phyloP scores from a whole-genome alignment of 306 rosid species.

The Acmispon strigosus region DNA sequence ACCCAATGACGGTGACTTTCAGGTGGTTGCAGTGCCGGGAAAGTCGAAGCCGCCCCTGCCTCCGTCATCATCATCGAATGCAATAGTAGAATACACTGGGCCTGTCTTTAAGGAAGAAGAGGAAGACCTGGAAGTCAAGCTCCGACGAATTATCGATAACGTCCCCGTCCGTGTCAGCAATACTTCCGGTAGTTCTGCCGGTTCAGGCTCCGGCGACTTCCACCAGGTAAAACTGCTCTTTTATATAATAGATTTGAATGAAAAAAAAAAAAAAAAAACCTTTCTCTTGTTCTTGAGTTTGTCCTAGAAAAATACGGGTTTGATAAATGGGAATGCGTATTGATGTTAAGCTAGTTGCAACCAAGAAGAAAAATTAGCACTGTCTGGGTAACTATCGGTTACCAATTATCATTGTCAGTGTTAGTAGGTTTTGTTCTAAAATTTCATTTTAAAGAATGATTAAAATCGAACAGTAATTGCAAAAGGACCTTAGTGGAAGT shows the following conservation, averaged over 20 bases:
- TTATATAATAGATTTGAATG: background rate
- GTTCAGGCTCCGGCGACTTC: conserved; percentile 96
- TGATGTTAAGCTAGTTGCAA: background rate
- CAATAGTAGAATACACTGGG: conserved; percentile 70
- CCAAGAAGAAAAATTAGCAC: background rate
- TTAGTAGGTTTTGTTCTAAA: background rate
- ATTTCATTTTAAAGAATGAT: background rate
- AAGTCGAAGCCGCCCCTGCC: conserved; percentile 49
- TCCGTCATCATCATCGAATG: conserved; percentile 39
- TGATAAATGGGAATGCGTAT: background rate
- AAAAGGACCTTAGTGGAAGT: background rate
- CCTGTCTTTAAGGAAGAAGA: conserved; percentile 73
- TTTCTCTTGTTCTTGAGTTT: background rate
- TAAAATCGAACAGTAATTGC: background rate
- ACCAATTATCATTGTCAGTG: background rate
- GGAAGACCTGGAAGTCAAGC: conserved; percentile 89
- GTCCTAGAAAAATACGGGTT: background rate
- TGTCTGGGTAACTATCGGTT: background rate
- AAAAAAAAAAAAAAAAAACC: background rate
- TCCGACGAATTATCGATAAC: conserved; percentile 80
- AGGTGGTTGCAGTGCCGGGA: conserved; percentile 41
- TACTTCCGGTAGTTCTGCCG: conserved; percentile 93
- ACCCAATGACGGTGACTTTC: conserved; percentile 47
- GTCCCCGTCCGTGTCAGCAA: conserved; percentile 97
- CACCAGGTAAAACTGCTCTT: conserved; percentile 60